A percentile compares a stretch with the other conserved stretches of the same genome.
Conservation (phyloP, 2,329 filamentous ascomycete species). For the Fulvia fulva region DNA sequence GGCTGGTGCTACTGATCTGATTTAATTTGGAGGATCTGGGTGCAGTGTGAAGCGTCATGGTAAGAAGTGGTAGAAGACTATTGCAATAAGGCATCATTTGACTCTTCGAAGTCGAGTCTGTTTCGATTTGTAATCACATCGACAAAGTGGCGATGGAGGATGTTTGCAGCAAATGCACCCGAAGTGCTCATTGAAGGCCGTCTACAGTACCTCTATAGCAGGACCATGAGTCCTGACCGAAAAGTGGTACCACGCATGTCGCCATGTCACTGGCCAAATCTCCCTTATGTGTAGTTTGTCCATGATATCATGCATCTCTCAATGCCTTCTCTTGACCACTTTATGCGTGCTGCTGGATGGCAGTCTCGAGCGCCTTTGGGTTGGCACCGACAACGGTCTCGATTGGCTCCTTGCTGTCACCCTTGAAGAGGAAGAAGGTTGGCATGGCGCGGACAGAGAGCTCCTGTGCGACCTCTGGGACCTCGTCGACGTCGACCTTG, state of each 20-base stretch:
- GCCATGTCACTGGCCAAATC: not conserved
- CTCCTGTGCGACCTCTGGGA: conserved; percentile 70
- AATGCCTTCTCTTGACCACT: not conserved
- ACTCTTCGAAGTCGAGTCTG: not conserved
- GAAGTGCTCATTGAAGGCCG: not conserved
- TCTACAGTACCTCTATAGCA: not conserved
- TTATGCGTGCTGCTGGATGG: conserved; percentile 37
- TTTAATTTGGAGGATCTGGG: too few relatives aligned
- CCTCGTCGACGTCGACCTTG: conserved; percentile 87
- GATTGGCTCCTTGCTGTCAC: conserved; percentile 60
- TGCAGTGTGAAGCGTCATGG: not conserved
- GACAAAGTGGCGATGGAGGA: not conserved
- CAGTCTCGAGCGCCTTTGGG: conserved; percentile 60
- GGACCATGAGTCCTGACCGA: not conserved
- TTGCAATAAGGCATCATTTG: too few relatives aligned
- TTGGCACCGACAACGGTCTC: conserved; percentile 77
- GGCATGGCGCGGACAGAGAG: conserved; percentile 87
- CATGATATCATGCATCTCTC: not conserved
- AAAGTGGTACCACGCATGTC: not conserved
- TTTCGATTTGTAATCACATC: not conserved
- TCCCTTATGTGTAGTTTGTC: not conserved
- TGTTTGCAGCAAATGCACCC: not conserved
- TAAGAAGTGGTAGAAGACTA: too few relatives aligned
- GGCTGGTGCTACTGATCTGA: too few relatives aligned
- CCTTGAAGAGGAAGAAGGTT: conserved; percentile 81